Evolutionary conservation across 768 basidiomycete genomes (phyloP).

Genomic region (Tylopilus subfusipes): DNA sequence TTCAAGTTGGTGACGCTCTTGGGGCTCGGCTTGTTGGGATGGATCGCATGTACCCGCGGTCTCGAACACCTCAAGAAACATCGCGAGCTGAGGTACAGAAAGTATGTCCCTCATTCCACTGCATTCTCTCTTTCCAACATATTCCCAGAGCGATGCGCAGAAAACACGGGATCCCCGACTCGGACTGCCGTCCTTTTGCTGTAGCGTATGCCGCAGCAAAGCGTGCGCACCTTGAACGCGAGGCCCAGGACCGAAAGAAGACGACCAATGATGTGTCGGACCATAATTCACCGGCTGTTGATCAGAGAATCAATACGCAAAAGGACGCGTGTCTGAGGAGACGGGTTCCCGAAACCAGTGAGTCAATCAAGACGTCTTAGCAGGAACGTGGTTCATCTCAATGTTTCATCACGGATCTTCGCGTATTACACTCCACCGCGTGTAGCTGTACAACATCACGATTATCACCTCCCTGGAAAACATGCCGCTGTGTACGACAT

Average conservation of each 20-base stretch:
- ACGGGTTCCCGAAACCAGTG: slow-evolving; percentile 47
- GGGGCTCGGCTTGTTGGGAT: slow-evolving; percentile 34
- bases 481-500: slow-evolving; percentile 12
- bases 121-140: slow-evolving; percentile 12
- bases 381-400: slow-evolving; percentile 22
- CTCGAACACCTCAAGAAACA: slow-evolving; percentile 51
- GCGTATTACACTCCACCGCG: slow-evolving; percentile 16
- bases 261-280: slow-evolving; percentile 24
- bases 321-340: slow-evolving; percentile 40
- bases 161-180: slow-evolving; percentile 80
- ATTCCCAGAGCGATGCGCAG: slow-evolving; percentile 61
- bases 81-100: slow-evolving; percentile 61
- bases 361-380: slow-evolving; percentile 25
- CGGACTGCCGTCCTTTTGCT: slow-evolving; percentile 78
- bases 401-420: slow-evolving; percentile 26
- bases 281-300: slow-evolving; percentile 22
- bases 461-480: slow-evolving; percentile 20
- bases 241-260: slow-evolving; percentile 41
- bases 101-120: slow-evolving; percentile 42
- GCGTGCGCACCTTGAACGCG: slow-evolving; percentile 50
- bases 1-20: slow-evolving; percentile 39
- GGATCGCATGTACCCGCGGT: slow-evolving; percentile 33
- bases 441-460: slow-evolving; percentile 19
- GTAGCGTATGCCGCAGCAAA: slow-evolving; percentile 79
- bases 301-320: slow-evolving; percentile 31